A percentile compares a stretch with the other conserved stretches of the same genome.
Evolutionary conservation across 2,329 filamentous ascomycete species (phyloP).

Genomic region (Periconia sp.): DNA sequence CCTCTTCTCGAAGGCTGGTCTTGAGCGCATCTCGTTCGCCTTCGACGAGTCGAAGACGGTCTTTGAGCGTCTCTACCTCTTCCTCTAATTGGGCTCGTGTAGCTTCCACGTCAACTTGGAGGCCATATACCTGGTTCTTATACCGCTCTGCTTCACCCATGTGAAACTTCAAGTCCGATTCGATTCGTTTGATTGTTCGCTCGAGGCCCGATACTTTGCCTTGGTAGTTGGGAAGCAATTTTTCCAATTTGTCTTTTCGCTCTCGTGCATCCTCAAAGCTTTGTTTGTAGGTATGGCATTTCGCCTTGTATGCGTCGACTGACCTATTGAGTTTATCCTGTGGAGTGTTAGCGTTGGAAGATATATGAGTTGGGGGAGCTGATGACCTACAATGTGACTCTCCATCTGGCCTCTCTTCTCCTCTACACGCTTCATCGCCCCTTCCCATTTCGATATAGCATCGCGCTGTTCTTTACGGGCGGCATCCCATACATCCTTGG

Average conservation of each 20-base stretch:
- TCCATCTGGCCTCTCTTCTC: constrained; percentile 29
- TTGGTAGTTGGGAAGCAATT: constrained; percentile 29
- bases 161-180: constrained; percentile 36
- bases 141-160: constrained; percentile 36
- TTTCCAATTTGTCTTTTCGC: constrained; percentile 27
- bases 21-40: constrained; percentile 76
- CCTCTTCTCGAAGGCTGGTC: constrained; percentile 71
- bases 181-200: constrained; percentile 24
- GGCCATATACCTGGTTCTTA: constrained; percentile 48
- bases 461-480: constrained; percentile 32
- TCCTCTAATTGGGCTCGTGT: constrained; percentile 67
- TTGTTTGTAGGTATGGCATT: constrained; percentile 18
- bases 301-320: constrained; percentile 25
- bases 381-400: constrained; percentile 26
- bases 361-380: neutral
- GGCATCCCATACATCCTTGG: constrained; percentile 32
- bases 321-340: constrained; percentile 9
- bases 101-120: constrained; percentile 54
- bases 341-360: neutral
- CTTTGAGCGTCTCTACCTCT: constrained; percentile 65
- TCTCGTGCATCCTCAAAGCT: constrained; percentile 2
- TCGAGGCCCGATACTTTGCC: constrained; percentile 33
- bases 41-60: constrained; percentile 66
- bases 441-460: constrained; percentile 35
- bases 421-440: constrained; percentile 33